Evolutionary conservation across 73 alveolate species (phyloP).

Genomic region (Breviolum minutum): DNA sequence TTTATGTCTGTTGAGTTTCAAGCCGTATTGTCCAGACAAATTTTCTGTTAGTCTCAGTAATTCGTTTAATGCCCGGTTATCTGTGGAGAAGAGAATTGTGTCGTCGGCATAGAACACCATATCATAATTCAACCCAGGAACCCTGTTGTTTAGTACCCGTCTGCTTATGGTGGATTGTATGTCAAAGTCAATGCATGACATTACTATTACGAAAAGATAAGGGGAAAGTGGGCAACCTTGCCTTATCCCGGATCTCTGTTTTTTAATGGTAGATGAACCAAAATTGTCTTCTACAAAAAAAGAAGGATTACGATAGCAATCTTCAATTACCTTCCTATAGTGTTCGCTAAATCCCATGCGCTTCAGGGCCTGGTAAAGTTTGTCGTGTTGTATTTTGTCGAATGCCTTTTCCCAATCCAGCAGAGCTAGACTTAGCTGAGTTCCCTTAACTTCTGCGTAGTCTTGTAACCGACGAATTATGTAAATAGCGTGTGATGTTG

Average conservation of each 20-base stretch:
- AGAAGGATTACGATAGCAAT: neutral
- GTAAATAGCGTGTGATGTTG: conserved; percentile 43
- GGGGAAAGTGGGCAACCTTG: conserved; percentile 19
- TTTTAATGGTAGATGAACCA: neutral
- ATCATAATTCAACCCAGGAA: neutral
- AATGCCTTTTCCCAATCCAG: conserved; percentile 28
- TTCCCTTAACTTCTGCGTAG: neutral
- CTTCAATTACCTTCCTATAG: neutral
- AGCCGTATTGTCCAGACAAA: neutral
- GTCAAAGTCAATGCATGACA: neutral
- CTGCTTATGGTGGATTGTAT: neutral
- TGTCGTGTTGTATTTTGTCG: conserved; percentile 39
- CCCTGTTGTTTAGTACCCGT: neutral
- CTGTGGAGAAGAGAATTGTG: conserved; percentile 6
- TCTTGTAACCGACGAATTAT: conserved; percentile 24
- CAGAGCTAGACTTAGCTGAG: neutral
- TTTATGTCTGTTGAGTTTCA: neutral
- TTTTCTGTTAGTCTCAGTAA: neutral
- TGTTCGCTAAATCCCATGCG: conserved; percentile 13
- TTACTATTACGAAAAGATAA: neutral
- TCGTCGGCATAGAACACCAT: conserved; percentile 13
- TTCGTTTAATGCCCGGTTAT: conserved; percentile 26
- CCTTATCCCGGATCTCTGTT: neutral
- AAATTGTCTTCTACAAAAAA: neutral
- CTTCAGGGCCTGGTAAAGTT: neutral